A percentile compares a stretch with the other conserved stretches of the same genome.
Conservation (phyloP, 2,329 filamentous ascomycete species). For the Alternaria brassicae region DNA sequence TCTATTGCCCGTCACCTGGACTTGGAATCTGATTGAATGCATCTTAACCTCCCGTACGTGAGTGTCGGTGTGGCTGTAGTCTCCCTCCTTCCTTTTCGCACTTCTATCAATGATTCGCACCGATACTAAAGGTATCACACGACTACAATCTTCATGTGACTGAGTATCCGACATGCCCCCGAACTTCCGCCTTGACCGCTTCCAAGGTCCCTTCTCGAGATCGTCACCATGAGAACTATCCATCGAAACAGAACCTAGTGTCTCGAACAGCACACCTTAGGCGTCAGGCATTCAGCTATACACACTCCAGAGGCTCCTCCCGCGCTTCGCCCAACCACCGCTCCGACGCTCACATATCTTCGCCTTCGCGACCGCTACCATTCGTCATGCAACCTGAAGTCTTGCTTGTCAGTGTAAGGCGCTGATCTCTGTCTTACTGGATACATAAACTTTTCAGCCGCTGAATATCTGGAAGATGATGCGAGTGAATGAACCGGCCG, state of each 20-base stretch:
- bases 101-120: neutral
- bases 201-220: neutral
- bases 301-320: neutral
- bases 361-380: neutral
- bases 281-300: neutral
- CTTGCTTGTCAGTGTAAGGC: neutral
- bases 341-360: neutral
- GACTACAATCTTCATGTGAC: neutral
- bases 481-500: neutral
- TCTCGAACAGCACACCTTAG: neutral
- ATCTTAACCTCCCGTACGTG: conserved; percentile 1
- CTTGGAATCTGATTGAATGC: conserved; percentile 3
- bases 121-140: neutral
- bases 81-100: neutral
- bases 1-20: conserved; percentile 17
- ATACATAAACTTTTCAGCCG: neutral
- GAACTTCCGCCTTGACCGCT: neutral
- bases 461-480: neutral
- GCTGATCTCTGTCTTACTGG: neutral
- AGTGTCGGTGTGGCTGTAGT: neutral
- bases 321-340: neutral
- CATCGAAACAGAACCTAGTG: neutral
- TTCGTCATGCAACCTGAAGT: neutral
- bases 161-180: neutral
- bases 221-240: neutral